phyloP scores from a whole-genome alignment of 345 rosid genomes.

The Euphorbia pulcherrima region DNA sequence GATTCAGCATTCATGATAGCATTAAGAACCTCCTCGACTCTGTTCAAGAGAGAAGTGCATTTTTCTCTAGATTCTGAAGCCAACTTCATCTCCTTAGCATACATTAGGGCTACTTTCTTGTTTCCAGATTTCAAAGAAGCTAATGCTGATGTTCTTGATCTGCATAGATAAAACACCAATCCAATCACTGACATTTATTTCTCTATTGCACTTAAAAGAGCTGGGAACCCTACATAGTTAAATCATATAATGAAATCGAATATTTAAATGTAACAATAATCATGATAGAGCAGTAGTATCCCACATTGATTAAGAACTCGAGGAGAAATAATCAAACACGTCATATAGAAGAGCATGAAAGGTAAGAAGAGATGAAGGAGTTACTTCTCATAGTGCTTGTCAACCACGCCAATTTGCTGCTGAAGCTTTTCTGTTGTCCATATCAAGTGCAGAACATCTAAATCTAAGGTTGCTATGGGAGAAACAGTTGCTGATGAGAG shows the following conservation, averaged over 20 bases:
- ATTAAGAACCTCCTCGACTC: slow-evolving; percentile 73
- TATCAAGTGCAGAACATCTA: slow-evolving; percentile 65
- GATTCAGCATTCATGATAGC: slow-evolving; percentile 67
- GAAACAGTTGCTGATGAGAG: slow-evolving; percentile 51
- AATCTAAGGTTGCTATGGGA: slow-evolving; percentile 55
- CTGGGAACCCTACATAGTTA: slow-evolving; percentile 8
- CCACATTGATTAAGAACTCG: background rate
- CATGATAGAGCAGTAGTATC: background rate
- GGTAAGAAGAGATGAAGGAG: slow-evolving; percentile 4
- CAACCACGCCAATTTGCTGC: slow-evolving; percentile 62
- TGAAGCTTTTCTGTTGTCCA: slow-evolving; percentile 83
- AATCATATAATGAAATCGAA: background rate
- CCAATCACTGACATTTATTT: background rate
- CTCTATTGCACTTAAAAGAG: background rate
- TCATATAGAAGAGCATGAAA: background rate
- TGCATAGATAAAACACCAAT: slow-evolving; percentile 23
- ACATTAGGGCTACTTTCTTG: slow-evolving; percentile 67
- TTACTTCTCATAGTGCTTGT: slow-evolving; percentile 68
- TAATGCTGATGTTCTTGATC: slow-evolving; percentile 67
- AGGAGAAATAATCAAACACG: background rate
- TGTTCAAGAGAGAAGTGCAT: slow-evolving; percentile 61
- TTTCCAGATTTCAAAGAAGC: slow-evolving; percentile 63
- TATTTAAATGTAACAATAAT: background rate
- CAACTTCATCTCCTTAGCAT: slow-evolving; percentile 67
- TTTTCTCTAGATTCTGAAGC: slow-evolving; percentile 67